Conservation (phyloP, 345 rosid species). For the Camelina neglecta region DNA sequence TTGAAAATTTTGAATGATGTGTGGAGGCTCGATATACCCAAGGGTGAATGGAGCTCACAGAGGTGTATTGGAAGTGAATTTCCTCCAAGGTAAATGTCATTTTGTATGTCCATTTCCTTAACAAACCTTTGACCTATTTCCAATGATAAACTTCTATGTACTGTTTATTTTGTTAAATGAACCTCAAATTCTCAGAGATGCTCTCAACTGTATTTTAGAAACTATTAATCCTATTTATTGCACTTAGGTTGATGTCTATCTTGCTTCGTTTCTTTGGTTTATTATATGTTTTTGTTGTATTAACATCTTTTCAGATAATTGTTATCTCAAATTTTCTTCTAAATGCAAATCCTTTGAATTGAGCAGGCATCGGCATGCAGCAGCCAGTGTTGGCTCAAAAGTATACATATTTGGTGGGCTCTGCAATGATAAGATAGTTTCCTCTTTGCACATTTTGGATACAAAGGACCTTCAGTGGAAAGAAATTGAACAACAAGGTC, state of each 20-base stretch:
- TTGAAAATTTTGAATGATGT: slow-evolving; percentile 68
- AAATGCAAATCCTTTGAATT: slow-evolving; percentile 32
- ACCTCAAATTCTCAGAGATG: background rate
- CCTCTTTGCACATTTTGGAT: slow-evolving; percentile 64
- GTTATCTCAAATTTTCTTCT: background rate
- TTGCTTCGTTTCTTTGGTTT: slow-evolving; percentile 3
- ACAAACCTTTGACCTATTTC: background rate
- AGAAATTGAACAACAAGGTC: slow-evolving; percentile 60
- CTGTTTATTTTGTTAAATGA: background rate
- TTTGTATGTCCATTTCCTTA: slow-evolving; percentile 6
- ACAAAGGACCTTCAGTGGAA: slow-evolving; percentile 63
- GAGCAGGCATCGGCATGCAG: slow-evolving; percentile 90
- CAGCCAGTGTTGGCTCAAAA: slow-evolving; percentile 68
- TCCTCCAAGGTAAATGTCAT: slow-evolving; percentile 64
- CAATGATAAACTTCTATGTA: background rate
- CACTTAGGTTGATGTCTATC: background rate
- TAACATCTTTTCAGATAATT: slow-evolving; percentile 1
- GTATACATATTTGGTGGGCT: slow-evolving; percentile 85
- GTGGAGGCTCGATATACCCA: slow-evolving; percentile 64
- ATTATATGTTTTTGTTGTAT: background rate
- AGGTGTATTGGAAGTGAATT: slow-evolving; percentile 62
- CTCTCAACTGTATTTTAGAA: background rate
- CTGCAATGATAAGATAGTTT: slow-evolving; percentile 54
- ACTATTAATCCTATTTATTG: background rate
- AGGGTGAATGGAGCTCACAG: slow-evolving; percentile 59